phyloP scores from a whole-genome alignment of 176 grass and related monocot species.

The Aegilops speltoides region DNA sequence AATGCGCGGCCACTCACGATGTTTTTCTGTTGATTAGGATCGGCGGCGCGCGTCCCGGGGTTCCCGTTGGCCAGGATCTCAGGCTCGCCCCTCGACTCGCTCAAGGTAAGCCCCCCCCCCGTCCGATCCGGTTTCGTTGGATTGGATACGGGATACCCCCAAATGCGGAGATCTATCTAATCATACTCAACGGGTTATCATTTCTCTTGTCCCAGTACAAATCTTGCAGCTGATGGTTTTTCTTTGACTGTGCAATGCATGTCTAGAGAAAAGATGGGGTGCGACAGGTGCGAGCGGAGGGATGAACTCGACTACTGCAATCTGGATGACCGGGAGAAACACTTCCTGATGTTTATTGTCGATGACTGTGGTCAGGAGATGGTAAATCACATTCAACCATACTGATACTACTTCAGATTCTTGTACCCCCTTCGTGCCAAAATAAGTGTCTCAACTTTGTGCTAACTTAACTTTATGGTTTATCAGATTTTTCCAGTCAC shows the following conservation, averaged over 20 bases:
- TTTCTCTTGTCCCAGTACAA: not conserved
- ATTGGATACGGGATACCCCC: not conserved
- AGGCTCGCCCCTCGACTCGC: not conserved
- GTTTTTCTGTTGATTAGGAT: not conserved
- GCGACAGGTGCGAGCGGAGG: not conserved
- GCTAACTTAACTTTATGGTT: too few species aligned
- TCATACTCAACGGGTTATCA: not conserved
- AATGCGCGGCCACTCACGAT: not conserved
- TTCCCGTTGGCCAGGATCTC: not conserved
- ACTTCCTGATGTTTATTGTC: not conserved
- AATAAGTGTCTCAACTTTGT: too few species aligned
- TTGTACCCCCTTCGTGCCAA: not conserved
- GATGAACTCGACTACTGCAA: conserved; percentile 8
- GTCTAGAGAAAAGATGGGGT: not conserved
- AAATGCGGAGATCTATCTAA: not conserved
- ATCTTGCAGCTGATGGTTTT: not conserved
- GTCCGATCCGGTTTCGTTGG: not conserved
- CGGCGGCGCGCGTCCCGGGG: not conserved
- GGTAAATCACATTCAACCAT: not conserved
- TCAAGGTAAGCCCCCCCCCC: not conserved
- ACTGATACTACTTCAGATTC: not conserved
- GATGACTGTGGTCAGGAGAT: conserved; percentile 2
- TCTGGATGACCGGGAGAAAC: not conserved
- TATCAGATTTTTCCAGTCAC: not conserved
- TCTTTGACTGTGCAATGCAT: not conserved